These are phyloP conservation scores for Pogostemon cablin DNA, from an alignment of 257 asterid species.

Conservation along the genomic window DNA sequence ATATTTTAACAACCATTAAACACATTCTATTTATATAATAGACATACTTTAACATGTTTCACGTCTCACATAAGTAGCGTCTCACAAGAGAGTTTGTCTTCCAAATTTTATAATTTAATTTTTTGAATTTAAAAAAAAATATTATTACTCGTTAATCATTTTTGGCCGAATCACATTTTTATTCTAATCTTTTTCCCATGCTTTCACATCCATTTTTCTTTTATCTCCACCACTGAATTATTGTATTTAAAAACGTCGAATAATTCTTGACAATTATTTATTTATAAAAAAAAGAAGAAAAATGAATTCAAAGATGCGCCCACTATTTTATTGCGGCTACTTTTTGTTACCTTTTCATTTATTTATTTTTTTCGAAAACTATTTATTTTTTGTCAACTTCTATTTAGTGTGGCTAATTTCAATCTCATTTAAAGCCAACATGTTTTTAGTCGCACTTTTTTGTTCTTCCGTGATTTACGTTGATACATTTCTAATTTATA, in stretches of 20 bases:
- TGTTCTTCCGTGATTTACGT: not conserved
- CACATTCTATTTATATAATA: too few relatives aligned
- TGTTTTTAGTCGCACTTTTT: not conserved
- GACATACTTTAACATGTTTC: too few relatives aligned
- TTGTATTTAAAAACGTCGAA: not conserved
- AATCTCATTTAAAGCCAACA: not conserved
- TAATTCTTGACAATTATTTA: conserved; percentile 4
- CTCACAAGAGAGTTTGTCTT: too few relatives aligned
- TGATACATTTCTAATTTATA: not conserved
- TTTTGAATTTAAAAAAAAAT: not conserved
- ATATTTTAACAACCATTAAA: too few relatives aligned
- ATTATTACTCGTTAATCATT: not conserved
- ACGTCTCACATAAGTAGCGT: too few relatives aligned
- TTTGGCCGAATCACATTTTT: conserved; percentile 4
- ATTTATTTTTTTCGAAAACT: not conserved
- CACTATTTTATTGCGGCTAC: conserved; percentile 5
- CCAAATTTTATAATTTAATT: not conserved
- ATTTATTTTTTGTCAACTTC: not conserved
- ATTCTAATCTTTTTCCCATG: not conserved
- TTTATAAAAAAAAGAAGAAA: not conserved
- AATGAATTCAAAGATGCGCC: conserved; percentile 25
- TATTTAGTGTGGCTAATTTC: not conserved
- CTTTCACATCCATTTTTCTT: not conserved
- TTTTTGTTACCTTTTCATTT: not conserved
- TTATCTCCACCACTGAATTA: conserved; percentile 16